Evolutionary conservation across 345 rosid species (phyloP), one percentile per base, ranked within the genome.

Genomic region (Eucalyptus albens): DNA sequence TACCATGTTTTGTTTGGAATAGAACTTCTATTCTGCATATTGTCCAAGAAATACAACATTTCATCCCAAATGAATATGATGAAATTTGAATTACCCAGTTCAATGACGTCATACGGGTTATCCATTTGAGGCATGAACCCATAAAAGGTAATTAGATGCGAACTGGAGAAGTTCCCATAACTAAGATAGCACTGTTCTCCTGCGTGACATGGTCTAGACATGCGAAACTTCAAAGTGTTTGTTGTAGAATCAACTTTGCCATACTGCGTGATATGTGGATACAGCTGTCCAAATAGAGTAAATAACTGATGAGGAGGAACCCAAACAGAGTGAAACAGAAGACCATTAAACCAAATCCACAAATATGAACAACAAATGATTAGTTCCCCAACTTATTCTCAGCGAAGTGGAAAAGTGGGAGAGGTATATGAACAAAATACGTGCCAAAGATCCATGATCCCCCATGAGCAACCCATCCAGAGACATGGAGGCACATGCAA

Each of bases 181-280:
- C 99, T 94, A 89, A 97, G 98, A 90, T 87, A 97, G 93, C 98
- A 97, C 89, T 97, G 95, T 88, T 95, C 97, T 89, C 97, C 99
- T 55, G 82, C 92, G 24, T 89, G 88, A 81, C 98, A 97, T 86
- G 97, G 95, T 80, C 97, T 96, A 86, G 96, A 94, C 90, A 98
- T 92, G 88, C 95, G 94, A 89, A 98, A 98, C 90, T 95, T 97
- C 94, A 97, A 88, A 50, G 96, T 94, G 89, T 92, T 93, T 81
- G 98, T 92, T n/a, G 88, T 91, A 40, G 90, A 33, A 88, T 95
- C 97, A 87, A 97, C 94, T 93, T 92, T 97, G n/a, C 99, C 99
- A 88, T 97, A 97, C 31, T 91, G 96, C 80, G 94, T 92, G 82
- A 97, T 94, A 88, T 97, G 99, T 51, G 98, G 99, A 5, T 90